These are phyloP conservation scores for Eucalyptus cloeziana DNA, from an alignment of 345 rosid species.

Conservation along the genomic window DNA sequence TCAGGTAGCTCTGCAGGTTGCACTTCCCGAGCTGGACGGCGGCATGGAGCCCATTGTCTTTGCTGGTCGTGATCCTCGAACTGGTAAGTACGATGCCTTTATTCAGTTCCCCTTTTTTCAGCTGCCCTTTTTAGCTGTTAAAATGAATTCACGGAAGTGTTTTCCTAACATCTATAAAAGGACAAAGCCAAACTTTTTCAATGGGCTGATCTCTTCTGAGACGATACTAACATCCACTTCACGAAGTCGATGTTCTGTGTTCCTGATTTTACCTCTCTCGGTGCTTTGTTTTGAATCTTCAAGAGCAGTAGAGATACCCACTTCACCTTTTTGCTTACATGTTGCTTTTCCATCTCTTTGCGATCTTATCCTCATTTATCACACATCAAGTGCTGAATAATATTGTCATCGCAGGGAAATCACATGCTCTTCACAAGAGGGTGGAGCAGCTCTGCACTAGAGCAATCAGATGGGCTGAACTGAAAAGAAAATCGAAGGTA, in stretches of 20 bases:
- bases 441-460: slow-evolving; percentile 97
- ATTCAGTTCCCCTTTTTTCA: background rate
- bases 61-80: slow-evolving; percentile 96
- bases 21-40: slow-evolving; percentile 97
- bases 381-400: background rate
- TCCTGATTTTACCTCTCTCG: background rate
- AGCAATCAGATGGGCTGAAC: slow-evolving; percentile 90
- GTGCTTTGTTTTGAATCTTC: background rate
- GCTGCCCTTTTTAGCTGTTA: background rate
- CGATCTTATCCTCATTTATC: background rate
- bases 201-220: background rate
- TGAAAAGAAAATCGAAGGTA: slow-evolving; percentile 92
- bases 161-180: background rate
- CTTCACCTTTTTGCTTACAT: background rate
- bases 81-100: slow-evolving; percentile 33
- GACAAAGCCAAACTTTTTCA: background rate
- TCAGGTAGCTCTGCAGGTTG: slow-evolving; percentile 98
- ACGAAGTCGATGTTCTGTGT: background rate
- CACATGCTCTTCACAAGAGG: slow-evolving; percentile 99
- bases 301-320: background rate
- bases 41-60: slow-evolving; percentile 98
- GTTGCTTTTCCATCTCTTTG: background rate
- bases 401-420: slow-evolving; percentile 54
- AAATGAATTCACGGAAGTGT: background rate
- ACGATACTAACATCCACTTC: background rate